Conservation (phyloP, 2,329 filamentous ascomycete genomes). For the Verticillium klebahnii region DNA sequence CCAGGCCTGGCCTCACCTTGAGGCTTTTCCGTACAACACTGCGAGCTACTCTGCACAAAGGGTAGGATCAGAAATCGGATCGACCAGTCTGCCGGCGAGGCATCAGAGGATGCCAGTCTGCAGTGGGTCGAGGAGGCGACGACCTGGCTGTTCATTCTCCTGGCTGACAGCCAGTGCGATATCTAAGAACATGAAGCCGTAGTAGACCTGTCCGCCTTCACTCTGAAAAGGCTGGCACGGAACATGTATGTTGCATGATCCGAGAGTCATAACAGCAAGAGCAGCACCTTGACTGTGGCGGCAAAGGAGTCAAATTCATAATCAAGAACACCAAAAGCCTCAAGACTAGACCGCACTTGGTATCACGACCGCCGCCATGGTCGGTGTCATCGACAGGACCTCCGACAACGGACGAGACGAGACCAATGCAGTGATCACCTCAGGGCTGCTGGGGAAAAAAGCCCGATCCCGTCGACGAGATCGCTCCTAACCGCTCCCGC, state of each 20-base stretch:
- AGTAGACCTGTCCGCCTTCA: no score
- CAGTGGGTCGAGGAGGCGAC: no score
- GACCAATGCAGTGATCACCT: neutral
- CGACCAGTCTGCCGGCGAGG: no score
- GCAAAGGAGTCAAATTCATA: no score
- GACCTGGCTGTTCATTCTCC: no score
- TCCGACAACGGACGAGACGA: neutral
- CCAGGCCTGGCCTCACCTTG: neutral
- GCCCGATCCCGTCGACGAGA: neutral
- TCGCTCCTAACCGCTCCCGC: neutral
- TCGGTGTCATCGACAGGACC: neutral
- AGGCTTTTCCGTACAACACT: neutral
- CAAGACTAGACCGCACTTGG: neutral
- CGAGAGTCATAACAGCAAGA: no score
- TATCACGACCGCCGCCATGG: neutral
- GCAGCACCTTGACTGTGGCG: no score
- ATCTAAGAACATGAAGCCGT: no score
- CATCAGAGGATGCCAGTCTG: no score
- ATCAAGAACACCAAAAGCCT: neutral
- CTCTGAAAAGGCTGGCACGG: no score
- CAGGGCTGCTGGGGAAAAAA: neutral
- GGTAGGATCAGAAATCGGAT: neutral
- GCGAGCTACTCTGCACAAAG: neutral
- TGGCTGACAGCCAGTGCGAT: no score
- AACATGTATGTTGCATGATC: no score